Conservation (phyloP, 495 filamentous ascomycete species). For the Xylaria telfairii region DNA sequence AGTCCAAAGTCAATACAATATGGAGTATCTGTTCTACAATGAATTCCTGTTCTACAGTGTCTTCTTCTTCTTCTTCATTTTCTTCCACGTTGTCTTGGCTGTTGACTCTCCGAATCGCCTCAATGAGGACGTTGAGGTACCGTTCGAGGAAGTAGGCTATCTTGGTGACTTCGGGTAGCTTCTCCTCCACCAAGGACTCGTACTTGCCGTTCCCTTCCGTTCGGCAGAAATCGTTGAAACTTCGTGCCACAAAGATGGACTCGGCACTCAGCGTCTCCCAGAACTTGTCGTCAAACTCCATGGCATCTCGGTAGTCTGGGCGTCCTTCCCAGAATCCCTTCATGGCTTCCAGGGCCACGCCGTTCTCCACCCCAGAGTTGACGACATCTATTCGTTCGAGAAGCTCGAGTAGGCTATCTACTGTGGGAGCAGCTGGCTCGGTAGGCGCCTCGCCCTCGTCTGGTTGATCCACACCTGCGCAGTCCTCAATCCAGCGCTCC, state of each 20-base stretch:
- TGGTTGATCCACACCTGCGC: constrained; percentile 66
- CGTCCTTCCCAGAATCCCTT: constrained; percentile 93
- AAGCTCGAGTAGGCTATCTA: constrained; percentile 82
- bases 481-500: constrained; percentile 96
- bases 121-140: constrained; percentile 77
- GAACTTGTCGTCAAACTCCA: constrained; percentile 83
- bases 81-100: constrained; percentile 58
- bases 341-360: constrained; percentile 91
- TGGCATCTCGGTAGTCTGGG: constrained; percentile 83
- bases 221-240: constrained; percentile 91
- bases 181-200: constrained; percentile 79
- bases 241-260: constrained; percentile 83
- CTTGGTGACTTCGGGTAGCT: constrained; percentile 92
- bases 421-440: constrained; percentile 65
- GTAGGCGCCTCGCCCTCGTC: constrained; percentile 53
- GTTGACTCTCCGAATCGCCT: constrained; percentile 65
- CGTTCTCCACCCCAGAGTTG: constrained; percentile 86
- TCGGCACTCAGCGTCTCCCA: constrained; percentile 89
- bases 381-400: constrained; percentile 93
- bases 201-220: constrained; percentile 70
- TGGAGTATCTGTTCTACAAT: constrained; percentile 93
- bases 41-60: constrained; percentile 86
- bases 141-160: constrained; percentile 82
- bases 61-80: constrained; percentile 82
- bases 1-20: constrained; percentile 89